Evolutionary conservation across 176 grass and related monocot genomes (phyloP).

Genomic region (Paspalum vaginatum): DNA sequence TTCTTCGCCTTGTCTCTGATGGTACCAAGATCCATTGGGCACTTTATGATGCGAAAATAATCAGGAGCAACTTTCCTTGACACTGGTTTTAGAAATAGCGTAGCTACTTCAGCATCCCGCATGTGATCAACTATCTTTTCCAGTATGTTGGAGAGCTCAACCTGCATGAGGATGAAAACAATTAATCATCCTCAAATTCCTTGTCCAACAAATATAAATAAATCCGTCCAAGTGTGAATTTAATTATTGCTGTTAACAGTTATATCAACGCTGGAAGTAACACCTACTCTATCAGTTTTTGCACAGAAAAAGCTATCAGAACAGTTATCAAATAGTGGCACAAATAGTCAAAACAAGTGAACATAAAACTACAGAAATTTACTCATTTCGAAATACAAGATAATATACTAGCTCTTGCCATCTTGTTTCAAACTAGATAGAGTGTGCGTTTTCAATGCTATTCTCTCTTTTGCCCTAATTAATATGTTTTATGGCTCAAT

Average conservation of each 20-base stretch:
- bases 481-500: neutral
- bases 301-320: no score
- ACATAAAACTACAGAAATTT: no score
- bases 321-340: no score
- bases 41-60: conserved; percentile 63
- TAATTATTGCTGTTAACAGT: neutral
- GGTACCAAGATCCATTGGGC: conserved; percentile 86
- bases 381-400: no score
- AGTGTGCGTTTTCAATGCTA: no score
- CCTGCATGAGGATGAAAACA: conserved; percentile 53
- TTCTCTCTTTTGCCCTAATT: no score
- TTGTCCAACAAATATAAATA: neutral
- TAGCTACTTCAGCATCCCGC: conserved; percentile 46
- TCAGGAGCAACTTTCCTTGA: conserved; percentile 84
- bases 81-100: conserved; percentile 86
- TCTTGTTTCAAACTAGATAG: no score
- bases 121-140: conserved; percentile 70
- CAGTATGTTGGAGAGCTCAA: conserved; percentile 85
- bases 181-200: neutral
- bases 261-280: neutral
- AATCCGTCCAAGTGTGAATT: no score
- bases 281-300: neutral
- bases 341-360: no score
- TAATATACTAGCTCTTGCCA: no score
- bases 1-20: conserved; percentile 86